phyloP scores from a whole-genome alignment of 1,284 basidiomycete species.

The Apiotrichum siamense region DNA sequence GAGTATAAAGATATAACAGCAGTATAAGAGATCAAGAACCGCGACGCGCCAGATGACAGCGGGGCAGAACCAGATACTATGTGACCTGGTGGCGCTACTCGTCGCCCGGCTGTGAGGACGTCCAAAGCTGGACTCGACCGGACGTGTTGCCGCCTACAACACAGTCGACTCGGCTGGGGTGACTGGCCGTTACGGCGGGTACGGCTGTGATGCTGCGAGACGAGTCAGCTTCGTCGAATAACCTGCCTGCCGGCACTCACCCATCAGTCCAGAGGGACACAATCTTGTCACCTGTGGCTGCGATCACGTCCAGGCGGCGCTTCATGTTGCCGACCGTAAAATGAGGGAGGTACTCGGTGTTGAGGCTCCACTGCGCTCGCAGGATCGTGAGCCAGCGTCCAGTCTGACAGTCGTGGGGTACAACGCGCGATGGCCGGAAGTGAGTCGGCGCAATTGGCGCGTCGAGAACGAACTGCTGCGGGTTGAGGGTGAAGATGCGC shows the following conservation, averaged over 20 bases:
- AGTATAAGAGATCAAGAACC: no score
- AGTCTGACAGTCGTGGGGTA: constrained; percentile 50
- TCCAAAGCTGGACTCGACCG: constrained; percentile 44
- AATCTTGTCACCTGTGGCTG: constrained; percentile 41
- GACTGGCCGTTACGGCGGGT: constrained; percentile 48
- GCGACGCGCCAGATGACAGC: no score
- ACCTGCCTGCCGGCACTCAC: constrained; percentile 16
- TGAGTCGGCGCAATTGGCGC: constrained; percentile 24
- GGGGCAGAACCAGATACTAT: no score
- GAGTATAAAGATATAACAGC: no score
- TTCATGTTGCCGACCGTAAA: constrained; percentile 51
- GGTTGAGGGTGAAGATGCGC: constrained; percentile 47
- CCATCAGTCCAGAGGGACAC: constrained; percentile 34
- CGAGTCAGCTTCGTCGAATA: constrained; percentile 1
- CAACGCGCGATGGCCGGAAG: constrained; percentile 32
- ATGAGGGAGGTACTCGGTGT: constrained; percentile 47
- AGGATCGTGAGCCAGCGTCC: constrained; percentile 50
- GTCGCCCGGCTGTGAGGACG: constrained; percentile 11
- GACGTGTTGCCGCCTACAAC: constrained; percentile 47
- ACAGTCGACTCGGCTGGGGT: constrained; percentile 43
- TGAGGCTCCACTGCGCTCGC: constrained; percentile 49
- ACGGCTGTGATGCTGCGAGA: constrained; percentile 47
- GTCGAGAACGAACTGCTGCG: constrained; percentile 28
- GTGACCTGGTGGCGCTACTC: no score
- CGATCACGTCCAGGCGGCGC: constrained; percentile 45